phyloP scores from a whole-genome alignment of 257 asterid genomes.

The Ocimum tenuiflorum region DNA sequence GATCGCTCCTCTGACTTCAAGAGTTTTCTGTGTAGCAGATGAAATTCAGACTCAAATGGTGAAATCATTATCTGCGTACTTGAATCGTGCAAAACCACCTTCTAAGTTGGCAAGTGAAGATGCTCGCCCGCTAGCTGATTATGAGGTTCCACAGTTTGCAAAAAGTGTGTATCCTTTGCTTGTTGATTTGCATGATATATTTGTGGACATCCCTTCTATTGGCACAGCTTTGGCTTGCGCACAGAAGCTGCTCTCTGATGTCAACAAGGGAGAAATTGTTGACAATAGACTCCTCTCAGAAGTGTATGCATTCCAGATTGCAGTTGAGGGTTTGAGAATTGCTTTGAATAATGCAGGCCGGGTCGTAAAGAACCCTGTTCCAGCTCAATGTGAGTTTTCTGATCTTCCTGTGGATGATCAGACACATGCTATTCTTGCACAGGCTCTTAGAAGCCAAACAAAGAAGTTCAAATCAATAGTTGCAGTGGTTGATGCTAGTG shows the following conservation, averaged over 20 bases:
- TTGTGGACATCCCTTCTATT: conserved; percentile 61
- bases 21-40: conserved; percentile 32
- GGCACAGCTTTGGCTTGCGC: conserved; percentile 67
- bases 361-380: conserved; percentile 25
- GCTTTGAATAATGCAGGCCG: conserved; percentile 74
- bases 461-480: conserved; percentile 58
- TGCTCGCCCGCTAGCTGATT: conserved; percentile 36
- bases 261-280: conserved; percentile 54
- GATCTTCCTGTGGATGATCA: conserved; percentile 64
- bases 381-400: conserved; percentile 34
- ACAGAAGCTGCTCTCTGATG: conserved; percentile 68
- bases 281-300: conserved; percentile 54
- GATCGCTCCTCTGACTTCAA: conserved; percentile 20
- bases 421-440: conserved; percentile 74
- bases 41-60: conserved; percentile 55
- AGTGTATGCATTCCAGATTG: conserved; percentile 67
- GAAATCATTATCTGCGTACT: conserved; percentile 39
- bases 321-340: conserved; percentile 83
- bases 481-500: conserved; percentile 76
- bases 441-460: conserved; percentile 68
- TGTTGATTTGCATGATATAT: conserved; percentile 59
- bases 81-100: conserved; percentile 31
- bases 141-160: conserved; percentile 76
- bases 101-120: conserved; percentile 21
- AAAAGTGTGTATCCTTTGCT: conserved; percentile 65